phyloP scores from a whole-genome alignment of 768 basidiomycete species.

The Phylloporus sp. region DNA sequence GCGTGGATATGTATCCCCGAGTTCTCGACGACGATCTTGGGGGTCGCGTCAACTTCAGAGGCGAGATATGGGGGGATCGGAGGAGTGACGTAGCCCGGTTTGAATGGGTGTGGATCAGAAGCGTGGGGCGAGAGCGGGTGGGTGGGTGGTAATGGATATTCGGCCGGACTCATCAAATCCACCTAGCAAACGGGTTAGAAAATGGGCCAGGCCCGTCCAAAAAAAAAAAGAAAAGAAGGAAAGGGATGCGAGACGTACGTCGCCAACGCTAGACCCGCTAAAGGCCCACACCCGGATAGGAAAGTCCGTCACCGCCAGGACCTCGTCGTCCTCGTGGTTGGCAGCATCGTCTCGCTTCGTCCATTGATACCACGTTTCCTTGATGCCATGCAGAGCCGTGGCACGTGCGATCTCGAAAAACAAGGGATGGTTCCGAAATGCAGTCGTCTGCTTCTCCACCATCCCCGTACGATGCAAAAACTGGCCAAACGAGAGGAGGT shows the following conservation, averaged over 20 bases:
- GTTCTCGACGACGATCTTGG: conserved; percentile 7
- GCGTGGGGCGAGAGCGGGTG: conserved; percentile 17
- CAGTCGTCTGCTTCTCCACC: conserved; percentile 34
- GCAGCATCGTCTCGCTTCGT: conserved; percentile 12
- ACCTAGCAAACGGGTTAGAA: conserved; percentile 19
- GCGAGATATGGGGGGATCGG: not conserved
- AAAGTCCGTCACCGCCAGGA: not conserved
- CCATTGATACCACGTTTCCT: no score
- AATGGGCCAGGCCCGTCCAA: no score
- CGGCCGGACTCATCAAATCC: conserved; percentile 31
- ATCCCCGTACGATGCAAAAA: no score
- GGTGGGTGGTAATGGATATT: no score
- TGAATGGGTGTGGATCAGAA: conserved; percentile 9
- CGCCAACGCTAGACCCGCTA: no score
- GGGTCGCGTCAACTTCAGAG: no score
- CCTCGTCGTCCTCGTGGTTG: not conserved
- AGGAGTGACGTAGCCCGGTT: not conserved
- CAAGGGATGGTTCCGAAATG: conserved; percentile 39
- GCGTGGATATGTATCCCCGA: conserved; percentile 31
- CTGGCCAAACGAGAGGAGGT: no score
- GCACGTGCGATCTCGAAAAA: conserved; percentile 37
- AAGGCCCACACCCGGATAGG: conserved; percentile 4
- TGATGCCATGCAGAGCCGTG: conserved; percentile 17
- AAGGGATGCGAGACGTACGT: no score
- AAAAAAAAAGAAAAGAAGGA: no score